Evolutionary conservation across 2,329 filamentous ascomycete species (phyloP).

Genomic region (Endoconidiophora laricicola): DNA sequence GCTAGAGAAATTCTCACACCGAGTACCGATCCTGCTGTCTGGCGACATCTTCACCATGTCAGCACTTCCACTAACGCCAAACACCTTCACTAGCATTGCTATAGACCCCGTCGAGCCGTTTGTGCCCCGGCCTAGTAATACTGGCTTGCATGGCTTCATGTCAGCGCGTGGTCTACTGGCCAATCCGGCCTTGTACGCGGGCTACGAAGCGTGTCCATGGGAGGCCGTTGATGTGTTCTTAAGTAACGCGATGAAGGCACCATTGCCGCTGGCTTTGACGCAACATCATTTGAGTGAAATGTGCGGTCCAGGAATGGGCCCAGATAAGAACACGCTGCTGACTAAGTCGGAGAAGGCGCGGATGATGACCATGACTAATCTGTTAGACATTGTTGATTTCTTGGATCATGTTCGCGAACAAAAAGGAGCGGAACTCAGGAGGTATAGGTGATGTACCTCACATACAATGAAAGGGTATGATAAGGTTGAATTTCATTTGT

Average conservation of each 20-base stretch:
- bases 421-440: conserved; percentile 6
- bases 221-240: conserved; percentile 47
- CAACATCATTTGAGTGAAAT: conserved; percentile 53
- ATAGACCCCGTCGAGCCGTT: conserved; percentile 16
- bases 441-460: too few species aligned
- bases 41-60: conserved; percentile 48
- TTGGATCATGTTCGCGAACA: conserved; percentile 33
- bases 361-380: conserved; percentile 32
- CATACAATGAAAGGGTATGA: background rate
- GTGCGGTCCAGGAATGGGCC: conserved; percentile 39
- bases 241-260: conserved; percentile 36
- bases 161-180: conserved; percentile 50
- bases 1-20: conserved; percentile 32
- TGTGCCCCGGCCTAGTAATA: conserved; percentile 23
- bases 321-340: conserved; percentile 34
- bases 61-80: conserved; percentile 23
- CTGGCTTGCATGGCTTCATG: conserved; percentile 47
- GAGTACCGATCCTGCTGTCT: conserved; percentile 50
- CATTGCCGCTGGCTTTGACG: conserved; percentile 45
- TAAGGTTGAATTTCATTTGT: too few species aligned
- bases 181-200: conserved; percentile 50
- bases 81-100: conserved; percentile 18
- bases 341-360: conserved; percentile 36
- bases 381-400: conserved; percentile 44
- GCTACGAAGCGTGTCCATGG: conserved; percentile 40